Conservation (phyloP, 192 early-diverging fungal genomes). For the Backusella liffmaniae region DNA sequence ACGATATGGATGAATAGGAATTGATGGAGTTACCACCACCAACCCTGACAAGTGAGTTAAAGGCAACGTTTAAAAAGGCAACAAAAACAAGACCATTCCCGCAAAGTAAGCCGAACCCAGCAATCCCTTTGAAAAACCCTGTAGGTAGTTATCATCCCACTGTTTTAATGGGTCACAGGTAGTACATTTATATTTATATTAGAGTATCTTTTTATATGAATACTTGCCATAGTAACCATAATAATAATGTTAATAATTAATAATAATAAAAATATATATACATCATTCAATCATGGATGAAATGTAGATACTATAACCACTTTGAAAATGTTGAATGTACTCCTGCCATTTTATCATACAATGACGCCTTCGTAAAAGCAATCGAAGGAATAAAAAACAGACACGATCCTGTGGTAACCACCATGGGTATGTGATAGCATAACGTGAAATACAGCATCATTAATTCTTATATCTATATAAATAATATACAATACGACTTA, state of each 20-base stretch:
- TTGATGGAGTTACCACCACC: constrained; percentile 35
- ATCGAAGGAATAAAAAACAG: constrained; percentile 91
- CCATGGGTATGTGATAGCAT: constrained; percentile 57
- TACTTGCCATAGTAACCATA: not conserved
- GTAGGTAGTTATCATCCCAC: not conserved
- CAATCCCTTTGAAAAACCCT: constrained; percentile 21
- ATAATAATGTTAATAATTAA: not conserved
- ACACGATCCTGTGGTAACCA: constrained; percentile 90
- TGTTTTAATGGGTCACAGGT: constrained; percentile 53
- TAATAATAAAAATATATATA: not conserved
- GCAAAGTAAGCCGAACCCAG: constrained; percentile 44
- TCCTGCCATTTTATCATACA: constrained; percentile 73
- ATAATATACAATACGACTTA: not conserved
- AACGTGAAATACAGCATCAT: not conserved
- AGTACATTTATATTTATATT: not conserved
- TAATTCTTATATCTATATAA: not conserved
- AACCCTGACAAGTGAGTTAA: constrained; percentile 14
- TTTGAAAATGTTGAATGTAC: constrained; percentile 59
- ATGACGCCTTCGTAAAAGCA: constrained; percentile 78
- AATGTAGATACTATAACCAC: constrained; percentile 41
- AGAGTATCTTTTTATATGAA: not conserved
- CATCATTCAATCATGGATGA: not conserved
- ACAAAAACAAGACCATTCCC: constrained; percentile 25
- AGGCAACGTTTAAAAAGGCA: constrained; percentile 4
- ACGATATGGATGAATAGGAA: constrained; percentile 22